Conservation (phyloP, 2,329 filamentous ascomycete genomes). For the Colletotrichum sp. region DNA sequence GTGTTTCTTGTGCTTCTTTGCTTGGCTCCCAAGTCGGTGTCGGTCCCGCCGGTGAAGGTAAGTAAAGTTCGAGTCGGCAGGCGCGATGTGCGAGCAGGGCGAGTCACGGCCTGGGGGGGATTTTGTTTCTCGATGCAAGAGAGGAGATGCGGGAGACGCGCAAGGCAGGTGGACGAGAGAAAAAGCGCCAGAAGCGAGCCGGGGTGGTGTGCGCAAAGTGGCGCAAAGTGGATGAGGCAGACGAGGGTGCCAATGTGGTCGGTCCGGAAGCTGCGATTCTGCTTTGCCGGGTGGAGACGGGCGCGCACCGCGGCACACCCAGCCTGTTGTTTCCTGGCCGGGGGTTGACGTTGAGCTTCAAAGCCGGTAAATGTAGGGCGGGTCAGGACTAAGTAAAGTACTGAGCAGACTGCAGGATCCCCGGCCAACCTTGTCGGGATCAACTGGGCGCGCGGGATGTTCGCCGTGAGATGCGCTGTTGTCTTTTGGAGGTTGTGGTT, state of each 20-base stretch:
- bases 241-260: neutral
- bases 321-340: neutral
- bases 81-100: neutral
- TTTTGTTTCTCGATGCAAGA: neutral
- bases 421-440: neutral
- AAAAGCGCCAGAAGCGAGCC: conserved; percentile 7
- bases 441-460: neutral
- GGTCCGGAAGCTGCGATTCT: conserved; percentile 16
- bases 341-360: neutral
- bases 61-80: neutral
- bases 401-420: neutral
- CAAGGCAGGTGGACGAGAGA: conserved; percentile 7
- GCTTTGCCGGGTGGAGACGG: conserved; percentile 7
- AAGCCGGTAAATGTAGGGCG: neutral
- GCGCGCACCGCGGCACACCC: conserved; percentile 10
- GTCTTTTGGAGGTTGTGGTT: neutral
- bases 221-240: conserved; percentile 13
- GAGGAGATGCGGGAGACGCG: neutral
- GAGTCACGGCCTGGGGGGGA: neutral
- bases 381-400: neutral
- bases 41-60: conserved; percentile 2
- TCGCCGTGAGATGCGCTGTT: neutral
- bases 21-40: neutral
- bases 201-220: conserved; percentile 2
- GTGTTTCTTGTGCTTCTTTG: neutral